These are phyloP conservation scores for Marasmius oreades DNA, from an alignment of 1,284 basidiomycete species.

Conservation along the genomic window DNA sequence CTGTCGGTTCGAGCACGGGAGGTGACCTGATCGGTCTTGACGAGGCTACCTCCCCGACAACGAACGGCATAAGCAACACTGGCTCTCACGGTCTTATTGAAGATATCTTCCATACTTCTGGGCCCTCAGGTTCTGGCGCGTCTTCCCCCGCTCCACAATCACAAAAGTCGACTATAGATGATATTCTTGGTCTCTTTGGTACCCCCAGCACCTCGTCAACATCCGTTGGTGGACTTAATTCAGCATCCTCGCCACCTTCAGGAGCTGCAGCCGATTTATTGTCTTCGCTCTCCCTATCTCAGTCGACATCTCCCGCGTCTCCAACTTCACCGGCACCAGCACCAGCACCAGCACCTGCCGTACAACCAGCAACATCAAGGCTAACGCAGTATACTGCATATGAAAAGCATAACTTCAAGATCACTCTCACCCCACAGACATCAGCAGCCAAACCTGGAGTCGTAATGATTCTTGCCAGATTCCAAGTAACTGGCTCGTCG, in stretches of 20 bases:
- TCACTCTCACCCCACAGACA: slow-evolving; percentile 87
- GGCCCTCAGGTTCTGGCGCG: slow-evolving; percentile 36
- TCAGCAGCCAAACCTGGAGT: slow-evolving; percentile 78
- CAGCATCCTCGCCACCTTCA: slow-evolving; percentile 20
- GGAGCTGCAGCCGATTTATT: slow-evolving; percentile 4
- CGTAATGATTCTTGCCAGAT: slow-evolving; percentile 87
- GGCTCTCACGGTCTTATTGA: slow-evolving; percentile 77
- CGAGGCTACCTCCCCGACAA: slow-evolving; percentile 36
- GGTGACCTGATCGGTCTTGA: slow-evolving; percentile 82
- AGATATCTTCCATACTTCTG: slow-evolving; percentile 81
- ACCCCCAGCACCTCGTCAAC: slow-evolving; percentile 32
- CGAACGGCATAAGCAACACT: slow-evolving; percentile 39
- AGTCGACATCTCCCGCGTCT: slow-evolving; percentile 24
- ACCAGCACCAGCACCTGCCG: slow-evolving; percentile 36
- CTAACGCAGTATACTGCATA: slow-evolving; percentile 84
- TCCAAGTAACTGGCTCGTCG: slow-evolving; percentile 63
- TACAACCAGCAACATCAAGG: slow-evolving; percentile 39
- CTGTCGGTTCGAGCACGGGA: slow-evolving; percentile 81
- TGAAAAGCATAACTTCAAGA: slow-evolving; percentile 85
- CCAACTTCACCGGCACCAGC: slow-evolving; percentile 16
- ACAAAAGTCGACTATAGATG: slow-evolving; percentile 69
- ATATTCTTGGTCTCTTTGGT: slow-evolving; percentile 91
- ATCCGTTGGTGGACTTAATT: slow-evolving; percentile 22
- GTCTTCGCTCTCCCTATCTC: slow-evolving; percentile 31
- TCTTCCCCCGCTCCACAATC: slow-evolving; percentile 38